Base-by-base conservation (phyloP, 2,329 filamentous ascomycete genomes). In the Cladosporium sp. region DNA sequence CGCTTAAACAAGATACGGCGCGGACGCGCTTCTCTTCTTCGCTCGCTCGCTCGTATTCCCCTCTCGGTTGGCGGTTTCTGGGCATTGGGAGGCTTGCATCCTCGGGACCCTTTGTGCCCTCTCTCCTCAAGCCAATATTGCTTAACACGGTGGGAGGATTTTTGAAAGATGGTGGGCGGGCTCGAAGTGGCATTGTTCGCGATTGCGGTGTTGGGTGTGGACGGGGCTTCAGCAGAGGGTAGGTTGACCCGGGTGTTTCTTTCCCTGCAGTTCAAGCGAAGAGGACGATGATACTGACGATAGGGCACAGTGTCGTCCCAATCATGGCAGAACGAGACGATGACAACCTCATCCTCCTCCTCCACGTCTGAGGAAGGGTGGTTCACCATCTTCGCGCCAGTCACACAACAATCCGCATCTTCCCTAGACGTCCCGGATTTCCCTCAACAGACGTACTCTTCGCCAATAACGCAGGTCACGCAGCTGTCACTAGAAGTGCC, bases 321-420 rank as follows among this genome's bases (percentile, higher is more conserved):
- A 18, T 12, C 38, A 27, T 38, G 45, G 38, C 45, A 48, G n/a
- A 48, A 41, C 18, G 37, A 48, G 36, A 48, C 27, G 13, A 11
- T 17, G n/a, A 48, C 45, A 8, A 19, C 17, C 5, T 20, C 37
- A 22, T 41, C 45, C 12, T 18, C 36, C 39, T 40, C 44, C 11
- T 22, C 39, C 3, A 22, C 37, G 7, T 24, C 30, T 6, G 18
- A 39, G 12, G 37, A 41, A 7, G 13, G 13, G 22, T 9, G 6
- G n/a, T 19, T 22, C 27, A 34, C 37, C 13, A 40, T 48, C 45
- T 41, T 48, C 9, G 38, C 45, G 38, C 45, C 45, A 12, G 22
- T 41, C 13, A 41, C 19, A 11, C 18, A n/a, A 17, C 9, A 12
- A 8, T 41, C 45, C 3, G 8, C 9, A 8, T 19, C 20, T 7